Conservation (phyloP, 1,139 yeast species). For the Candida gigantensis region DNA sequence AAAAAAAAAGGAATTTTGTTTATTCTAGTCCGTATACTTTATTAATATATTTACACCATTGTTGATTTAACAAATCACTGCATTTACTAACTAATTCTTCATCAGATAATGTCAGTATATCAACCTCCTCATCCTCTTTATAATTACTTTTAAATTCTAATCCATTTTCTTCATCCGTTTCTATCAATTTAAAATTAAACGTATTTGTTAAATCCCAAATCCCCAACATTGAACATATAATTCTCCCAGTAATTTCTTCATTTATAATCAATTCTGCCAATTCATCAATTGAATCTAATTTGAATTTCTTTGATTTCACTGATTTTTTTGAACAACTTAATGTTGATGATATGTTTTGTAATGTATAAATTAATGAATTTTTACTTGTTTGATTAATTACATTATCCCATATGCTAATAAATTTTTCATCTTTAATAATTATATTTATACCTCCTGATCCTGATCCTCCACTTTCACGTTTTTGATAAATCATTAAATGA, state of each 20-base stretch:
- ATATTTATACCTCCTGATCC: no score
- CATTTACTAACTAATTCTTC: conserved; percentile 10
- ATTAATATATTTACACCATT: conserved; percentile 23
- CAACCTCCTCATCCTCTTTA: not conserved
- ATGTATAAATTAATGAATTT: conserved; percentile 13
- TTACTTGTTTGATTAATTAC: conserved; percentile 8
- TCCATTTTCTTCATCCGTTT: conserved; percentile 10
- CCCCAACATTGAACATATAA: conserved; percentile 33
- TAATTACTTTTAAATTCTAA: no score
- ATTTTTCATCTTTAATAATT: conserved; percentile 11
- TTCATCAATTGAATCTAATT: conserved; percentile 11
- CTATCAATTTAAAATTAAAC: conserved; percentile 17
- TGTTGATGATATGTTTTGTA: conserved; percentile 21
- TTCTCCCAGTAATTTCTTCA: conserved; percentile 28
- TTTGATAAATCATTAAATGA: conserved; percentile 13
- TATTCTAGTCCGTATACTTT: conserved; percentile 29
- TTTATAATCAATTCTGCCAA: conserved; percentile 19
- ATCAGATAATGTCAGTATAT: conserved; percentile 6
- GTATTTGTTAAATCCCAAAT: conserved; percentile 34
- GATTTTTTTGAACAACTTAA: not conserved
- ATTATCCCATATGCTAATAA: conserved; percentile 7
- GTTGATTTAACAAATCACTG: conserved; percentile 11
- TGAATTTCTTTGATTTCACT: conserved; percentile 3
- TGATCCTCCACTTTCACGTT: no score
- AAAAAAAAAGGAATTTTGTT: not conserved